A percentile compares a stretch with the other conserved stretches of the same genome.
These are phyloP conservation scores for Atalantia buxifolia DNA, from an alignment of 345 rosid species.

Conservation along the genomic window DNA sequence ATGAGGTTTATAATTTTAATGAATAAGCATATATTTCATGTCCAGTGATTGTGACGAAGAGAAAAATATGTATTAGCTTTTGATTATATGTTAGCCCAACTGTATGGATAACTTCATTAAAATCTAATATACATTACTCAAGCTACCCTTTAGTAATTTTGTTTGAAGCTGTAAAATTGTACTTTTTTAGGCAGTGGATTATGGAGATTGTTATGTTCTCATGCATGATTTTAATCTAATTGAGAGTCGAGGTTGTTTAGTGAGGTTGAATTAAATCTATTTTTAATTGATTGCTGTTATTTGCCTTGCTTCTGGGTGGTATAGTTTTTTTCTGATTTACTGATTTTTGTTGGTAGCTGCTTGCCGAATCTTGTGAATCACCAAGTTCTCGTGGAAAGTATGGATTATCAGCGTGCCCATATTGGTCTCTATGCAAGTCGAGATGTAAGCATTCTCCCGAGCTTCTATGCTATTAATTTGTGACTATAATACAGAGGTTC, in stretches of 20 bases:
- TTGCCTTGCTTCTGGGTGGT: not conserved
- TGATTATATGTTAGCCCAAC: not conserved
- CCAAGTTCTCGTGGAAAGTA: slow-evolving; percentile 89
- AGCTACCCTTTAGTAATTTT: not conserved
- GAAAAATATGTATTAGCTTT: not conserved
- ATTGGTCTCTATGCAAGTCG: slow-evolving; percentile 85
- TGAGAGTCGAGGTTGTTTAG: not conserved
- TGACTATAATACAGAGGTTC: not conserved
- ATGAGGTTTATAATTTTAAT: not conserved
- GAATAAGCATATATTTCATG: not conserved
- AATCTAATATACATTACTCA: not conserved
- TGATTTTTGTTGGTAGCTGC: slow-evolving; percentile 56
- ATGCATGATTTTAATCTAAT: not conserved
- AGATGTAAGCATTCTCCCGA: slow-evolving; percentile 62
- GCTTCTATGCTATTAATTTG: not conserved
- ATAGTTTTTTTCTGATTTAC: slow-evolving; percentile 3
- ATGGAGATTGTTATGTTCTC: not conserved
- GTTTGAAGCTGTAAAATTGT: not conserved
- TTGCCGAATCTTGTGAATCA: slow-evolving; percentile 72
- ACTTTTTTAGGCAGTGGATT: not conserved
- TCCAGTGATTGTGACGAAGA: not conserved
- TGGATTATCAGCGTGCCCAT: slow-evolving; percentile 75
- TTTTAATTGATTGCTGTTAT: slow-evolving; percentile 1
- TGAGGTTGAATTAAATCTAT: not conserved
- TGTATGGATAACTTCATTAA: not conserved